These are phyloP conservation scores for Wickerhamomyces hampshirensis DNA, from an alignment of 805 yeast species.

Conservation along the genomic window DNA sequence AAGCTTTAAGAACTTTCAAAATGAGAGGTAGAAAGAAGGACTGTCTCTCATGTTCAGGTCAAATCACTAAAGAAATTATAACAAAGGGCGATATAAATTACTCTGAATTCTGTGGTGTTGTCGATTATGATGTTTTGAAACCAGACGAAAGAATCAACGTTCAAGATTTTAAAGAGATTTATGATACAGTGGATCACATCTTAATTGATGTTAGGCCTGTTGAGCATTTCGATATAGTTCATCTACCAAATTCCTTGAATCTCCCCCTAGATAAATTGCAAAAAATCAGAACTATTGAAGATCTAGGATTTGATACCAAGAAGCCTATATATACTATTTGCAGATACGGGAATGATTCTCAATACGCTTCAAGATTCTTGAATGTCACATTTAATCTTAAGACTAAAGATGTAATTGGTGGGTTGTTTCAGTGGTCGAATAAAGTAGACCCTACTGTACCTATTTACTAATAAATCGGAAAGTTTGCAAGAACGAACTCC, in stretches of 20 bases:
- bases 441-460: slow-evolving; percentile 60
- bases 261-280: slow-evolving; percentile 54
- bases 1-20: slow-evolving; percentile 65
- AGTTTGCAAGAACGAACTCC: background rate
- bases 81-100: slow-evolving; percentile 52
- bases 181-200: slow-evolving; percentile 21
- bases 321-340: slow-evolving; percentile 63
- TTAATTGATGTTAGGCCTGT: slow-evolving; percentile 77
- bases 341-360: slow-evolving; percentile 89
- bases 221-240: slow-evolving; percentile 68
- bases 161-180: slow-evolving; percentile 27
- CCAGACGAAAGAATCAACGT: slow-evolving; percentile 43
- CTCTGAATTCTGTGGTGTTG: slow-evolving; percentile 68
- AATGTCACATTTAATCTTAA: slow-evolving; percentile 43
- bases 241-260: slow-evolving; percentile 54
- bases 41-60: slow-evolving; percentile 61
- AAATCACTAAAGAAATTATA: slow-evolving; percentile 43
- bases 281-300: slow-evolving; percentile 23
- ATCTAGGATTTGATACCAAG: slow-evolving; percentile 26
- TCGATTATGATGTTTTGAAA: slow-evolving; percentile 40
- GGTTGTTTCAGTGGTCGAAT: slow-evolving; percentile 63
- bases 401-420: slow-evolving; percentile 73
- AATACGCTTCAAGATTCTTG: slow-evolving; percentile 59
- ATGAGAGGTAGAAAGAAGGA: slow-evolving; percentile 63
- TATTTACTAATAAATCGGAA: slow-evolving; percentile 38